Conservation (phyloP, 331 rosid genomes). For the Acacia concinna region DNA sequence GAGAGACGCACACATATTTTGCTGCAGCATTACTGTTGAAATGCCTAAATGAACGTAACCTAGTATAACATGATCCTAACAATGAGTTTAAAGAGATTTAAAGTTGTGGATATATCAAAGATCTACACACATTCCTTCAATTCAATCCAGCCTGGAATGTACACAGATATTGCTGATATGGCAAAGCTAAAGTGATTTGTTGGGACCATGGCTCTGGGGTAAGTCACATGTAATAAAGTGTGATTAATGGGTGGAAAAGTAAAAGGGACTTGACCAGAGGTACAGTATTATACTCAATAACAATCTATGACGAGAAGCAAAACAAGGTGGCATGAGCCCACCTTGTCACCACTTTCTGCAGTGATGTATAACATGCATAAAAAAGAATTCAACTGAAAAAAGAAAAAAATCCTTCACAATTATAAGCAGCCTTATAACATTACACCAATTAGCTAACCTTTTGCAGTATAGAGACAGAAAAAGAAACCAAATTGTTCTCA, state of each 20-base stretch:
- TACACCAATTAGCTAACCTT: slow-evolving; percentile 37
- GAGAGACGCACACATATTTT: neutral
- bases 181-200: slow-evolving; percentile 39
- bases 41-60: neutral
- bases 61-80: neutral
- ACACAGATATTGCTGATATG: slow-evolving; percentile 23
- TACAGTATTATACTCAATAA: slow-evolving; percentile 38
- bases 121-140: neutral
- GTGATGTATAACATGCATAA: slow-evolving; percentile 53
- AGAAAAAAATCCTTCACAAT: slow-evolving; percentile 42
- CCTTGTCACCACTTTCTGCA: slow-evolving; percentile 49
- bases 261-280: slow-evolving; percentile 38
- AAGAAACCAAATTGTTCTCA: neutral
- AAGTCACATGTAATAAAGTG: slow-evolving; percentile 55
- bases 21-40: neutral
- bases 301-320: slow-evolving; percentile 51
- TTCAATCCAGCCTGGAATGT: slow-evolving; percentile 27
- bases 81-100: neutral
- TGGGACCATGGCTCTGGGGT: slow-evolving; percentile 49
- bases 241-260: slow-evolving; percentile 41
- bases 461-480: slow-evolving; percentile 43
- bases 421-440: slow-evolving; percentile 18
- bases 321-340: slow-evolving; percentile 59
- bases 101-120: slow-evolving; percentile 8
- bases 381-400: slow-evolving; percentile 27